These are phyloP conservation scores for Septoria petroselini DNA, from an alignment of 2,329 filamentous ascomycete genomes.

Conservation along the genomic window DNA sequence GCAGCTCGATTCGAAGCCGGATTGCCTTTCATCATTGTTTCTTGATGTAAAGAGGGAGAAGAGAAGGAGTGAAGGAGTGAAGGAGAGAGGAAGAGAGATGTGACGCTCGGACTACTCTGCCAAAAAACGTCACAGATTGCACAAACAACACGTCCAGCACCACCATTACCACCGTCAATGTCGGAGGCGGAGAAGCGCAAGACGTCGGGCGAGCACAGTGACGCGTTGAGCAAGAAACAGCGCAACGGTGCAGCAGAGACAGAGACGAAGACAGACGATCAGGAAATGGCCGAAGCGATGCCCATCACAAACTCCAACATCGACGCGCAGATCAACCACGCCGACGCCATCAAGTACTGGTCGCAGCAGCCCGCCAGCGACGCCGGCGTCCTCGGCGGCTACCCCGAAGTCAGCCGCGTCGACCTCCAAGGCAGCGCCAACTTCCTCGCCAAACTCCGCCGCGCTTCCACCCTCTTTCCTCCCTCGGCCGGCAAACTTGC, in stretches of 20 bases:
- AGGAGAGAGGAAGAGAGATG: neutral
- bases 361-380: slow-evolving; percentile 52
- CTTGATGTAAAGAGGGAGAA: too few species aligned
- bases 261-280: slow-evolving; percentile 1
- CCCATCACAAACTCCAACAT: slow-evolving; percentile 5
- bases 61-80: too few species aligned
- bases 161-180: slow-evolving; percentile 4
- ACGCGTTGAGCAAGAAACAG: slow-evolving; percentile 14
- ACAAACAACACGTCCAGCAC: too few species aligned
- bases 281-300: slow-evolving; percentile 15
- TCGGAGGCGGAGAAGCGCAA: slow-evolving; percentile 21
- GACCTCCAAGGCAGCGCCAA: slow-evolving; percentile 68
- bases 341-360: slow-evolving; percentile 52
- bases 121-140: too few species aligned
- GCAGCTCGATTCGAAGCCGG: too few species aligned
- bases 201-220: slow-evolving; percentile 4
- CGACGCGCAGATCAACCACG: slow-evolving; percentile 43
- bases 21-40: too few species aligned
- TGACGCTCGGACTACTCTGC: neutral
- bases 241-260: slow-evolving; percentile 1
- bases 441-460: slow-evolving; percentile 65
- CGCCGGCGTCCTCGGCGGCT: slow-evolving; percentile 79
- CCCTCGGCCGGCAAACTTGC: slow-evolving; percentile 33
- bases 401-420: slow-evolving; percentile 63
- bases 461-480: slow-evolving; percentile 34